Evolutionary conservation across 202 grass and related monocot genomes (phyloP), one percentile per base, ranked within the genome.

Genomic region (Miscanthus sacchariflorus): DNA sequence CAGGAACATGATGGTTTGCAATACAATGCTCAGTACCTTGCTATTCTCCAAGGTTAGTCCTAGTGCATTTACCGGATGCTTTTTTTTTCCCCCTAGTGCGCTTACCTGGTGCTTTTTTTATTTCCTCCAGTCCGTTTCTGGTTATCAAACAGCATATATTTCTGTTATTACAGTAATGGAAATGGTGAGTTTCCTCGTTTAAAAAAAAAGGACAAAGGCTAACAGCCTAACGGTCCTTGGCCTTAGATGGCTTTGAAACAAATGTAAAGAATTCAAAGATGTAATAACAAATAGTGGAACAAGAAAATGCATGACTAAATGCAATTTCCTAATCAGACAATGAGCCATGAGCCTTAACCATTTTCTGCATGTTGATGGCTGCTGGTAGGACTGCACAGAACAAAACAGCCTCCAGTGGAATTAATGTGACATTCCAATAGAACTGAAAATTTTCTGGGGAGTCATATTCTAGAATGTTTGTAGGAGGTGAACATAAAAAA

Each of bases 381-480:
- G 63, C 69, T 84, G 63, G 72, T 70, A 63, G 84, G 74, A 59
- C 49, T 44, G 77, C 79, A 87, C 84, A 90, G 13, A 90, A 88
- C 50, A 85, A 86, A 45, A 83, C 15, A 38, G 54, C 87, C 84
- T 82, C 83, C 74, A 87, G 64, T 54, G 24, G 74, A 81, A 88
- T 87, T 81, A 58, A 86, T 3, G 1, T 5, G 2, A 58, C 21
- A 83, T 30, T 65, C 23, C 79, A 84, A 84, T 84, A 63, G 42
- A 93, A 17, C 82, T 28, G 45, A 79, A 35, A 72, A 84, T 38
- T 23, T 50, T 87, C 30, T 56, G 33, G 35, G 14, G 14, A 86
- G 35, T 70, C 3, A 71, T 79, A 43, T 59, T 58, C 25, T 59
- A 72, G 56, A 61, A 72, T 3, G 9, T 19, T 68, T 50, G 4